These are phyloP conservation scores for Hsuehochloa calcarea DNA, from an alignment of 176 grass and related monocot species.

Conservation along the genomic window DNA sequence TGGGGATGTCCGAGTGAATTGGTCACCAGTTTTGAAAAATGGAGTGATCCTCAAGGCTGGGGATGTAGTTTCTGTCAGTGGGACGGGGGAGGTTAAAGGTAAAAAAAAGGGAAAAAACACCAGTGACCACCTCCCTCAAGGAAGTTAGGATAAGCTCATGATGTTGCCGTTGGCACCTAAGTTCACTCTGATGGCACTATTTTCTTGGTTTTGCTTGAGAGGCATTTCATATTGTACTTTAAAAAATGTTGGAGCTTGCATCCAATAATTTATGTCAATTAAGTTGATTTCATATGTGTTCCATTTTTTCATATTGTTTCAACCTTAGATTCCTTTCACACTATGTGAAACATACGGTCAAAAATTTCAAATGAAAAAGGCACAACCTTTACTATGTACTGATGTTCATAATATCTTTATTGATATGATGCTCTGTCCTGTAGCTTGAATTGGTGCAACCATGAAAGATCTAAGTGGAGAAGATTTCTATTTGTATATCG, in stretches of 20 bases:
- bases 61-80: slow-evolving; percentile 87
- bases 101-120: background rate
- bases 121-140: background rate
- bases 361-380: background rate
- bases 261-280: background rate
- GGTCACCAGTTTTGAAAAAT: slow-evolving; percentile 76
- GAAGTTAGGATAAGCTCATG: slow-evolving; percentile 18
- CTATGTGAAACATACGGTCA: slow-evolving; percentile 9
- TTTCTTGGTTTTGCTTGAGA: slow-evolving; percentile 15
- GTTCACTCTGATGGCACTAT: background rate
- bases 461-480: background rate
- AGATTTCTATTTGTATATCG: background rate
- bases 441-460: background rate
- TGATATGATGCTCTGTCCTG: background rate
- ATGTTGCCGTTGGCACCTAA: background rate
- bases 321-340: background rate
- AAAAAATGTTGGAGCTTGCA: background rate
- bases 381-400: background rate
- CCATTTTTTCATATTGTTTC: background rate
- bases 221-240: slow-evolving; percentile 8
- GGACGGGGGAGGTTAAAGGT: slow-evolving; percentile 91
- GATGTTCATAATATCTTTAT: background rate
- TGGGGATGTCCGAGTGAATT: slow-evolving; percentile 91
- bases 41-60: slow-evolving; percentile 75
- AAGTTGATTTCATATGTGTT: background rate